Base-by-base conservation (phyloP, 192 early-diverging fungal species). In the Coemansia sp. region DNA sequence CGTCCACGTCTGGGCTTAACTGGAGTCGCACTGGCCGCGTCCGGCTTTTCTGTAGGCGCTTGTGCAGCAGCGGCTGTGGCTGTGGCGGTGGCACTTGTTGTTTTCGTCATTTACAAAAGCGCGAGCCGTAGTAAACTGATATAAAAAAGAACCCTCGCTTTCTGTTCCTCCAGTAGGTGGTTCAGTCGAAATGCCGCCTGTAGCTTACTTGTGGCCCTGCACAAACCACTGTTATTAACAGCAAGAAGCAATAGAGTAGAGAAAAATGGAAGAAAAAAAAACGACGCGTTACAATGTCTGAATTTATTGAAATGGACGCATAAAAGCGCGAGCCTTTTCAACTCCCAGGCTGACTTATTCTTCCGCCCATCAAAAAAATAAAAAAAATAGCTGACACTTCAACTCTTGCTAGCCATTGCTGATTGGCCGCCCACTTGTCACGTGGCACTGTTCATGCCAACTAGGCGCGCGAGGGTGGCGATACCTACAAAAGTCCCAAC, bases 391-490 rank as follows among this genome's bases (percentile, higher is more conserved):
- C 51, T 29, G 9, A 31, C 51, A 29, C 10, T 36, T 36, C 34
- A 36, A 36, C 29, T 58, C 17, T 34, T 58, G 31, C 23, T 15
- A 15, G 31, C 15, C 59, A 39, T 19, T 38, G 36, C 0, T 39
- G 59, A 61, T 61, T 61, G 59, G 59, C 12, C 59, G 25, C 37
- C 21, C 32, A 10, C 29, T 2, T n/a, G 21, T 61, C 59, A 61
- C 36, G 59, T 61, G 59, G 0, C 10, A 29, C 27, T 14, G 5
- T 14, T 21, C 32, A 31, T 11, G 37, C 42, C 23, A 66, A 72
- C 27, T 41, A 66, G 4, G 72, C 48, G 38, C 76, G 76, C 21
- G 76, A 78, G 15, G 71, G 76, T 15, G 77, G 77, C 51, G 77
- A 78, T 38, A 80, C 68, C 68, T 63, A 70, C 62, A 70, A 4